These are phyloP conservation scores for Penicillium macrosclerotiorum DNA, from an alignment of 495 filamentous ascomycete species.

Conservation along the genomic window DNA sequence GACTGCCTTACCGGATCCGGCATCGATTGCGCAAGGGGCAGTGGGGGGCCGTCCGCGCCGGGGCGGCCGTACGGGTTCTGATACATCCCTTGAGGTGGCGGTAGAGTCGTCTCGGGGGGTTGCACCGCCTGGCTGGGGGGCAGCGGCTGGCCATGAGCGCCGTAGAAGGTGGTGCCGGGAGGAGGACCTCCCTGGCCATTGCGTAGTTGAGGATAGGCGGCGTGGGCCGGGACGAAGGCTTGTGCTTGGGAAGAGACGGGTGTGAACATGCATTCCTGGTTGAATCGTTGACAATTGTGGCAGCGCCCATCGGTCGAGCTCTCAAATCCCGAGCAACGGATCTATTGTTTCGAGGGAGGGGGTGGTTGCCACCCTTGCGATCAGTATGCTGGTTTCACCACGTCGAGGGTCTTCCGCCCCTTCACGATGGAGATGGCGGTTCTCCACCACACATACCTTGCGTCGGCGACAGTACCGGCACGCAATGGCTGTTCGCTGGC, in stretches of 20 bases:
- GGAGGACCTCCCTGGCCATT: slow-evolving; percentile 45
- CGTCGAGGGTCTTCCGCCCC: too few species aligned
- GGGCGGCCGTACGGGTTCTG: slow-evolving; percentile 32
- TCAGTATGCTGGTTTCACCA: slow-evolving; percentile 3
- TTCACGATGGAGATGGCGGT: too few species aligned
- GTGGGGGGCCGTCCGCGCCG: slow-evolving; percentile 37
- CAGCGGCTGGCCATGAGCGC: slow-evolving; percentile 73
- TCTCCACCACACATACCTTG: slow-evolving; percentile 55
- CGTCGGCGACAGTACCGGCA: slow-evolving; percentile 79
- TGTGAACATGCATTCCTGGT: slow-evolving; percentile 84
- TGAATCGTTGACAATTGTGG: slow-evolving; percentile 76
- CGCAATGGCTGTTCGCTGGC: slow-evolving; percentile 81
- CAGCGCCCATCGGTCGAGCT: slow-evolving; percentile 73
- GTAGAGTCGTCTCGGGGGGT: slow-evolving; percentile 44
- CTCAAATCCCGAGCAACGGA: slow-evolving; percentile 83
- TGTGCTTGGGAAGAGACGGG: slow-evolving; percentile 80
- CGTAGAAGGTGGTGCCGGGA: slow-evolving; percentile 55
- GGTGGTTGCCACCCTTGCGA: too few species aligned
- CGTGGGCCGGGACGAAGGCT: slow-evolving; percentile 79
- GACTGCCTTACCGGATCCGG: slow-evolving; percentile 49
- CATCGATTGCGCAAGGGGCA: slow-evolving; percentile 36
- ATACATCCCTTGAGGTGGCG: slow-evolving; percentile 50
- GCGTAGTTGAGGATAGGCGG: slow-evolving; percentile 62
- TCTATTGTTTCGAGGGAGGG: too few species aligned
- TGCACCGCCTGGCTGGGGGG: slow-evolving; percentile 54